These are phyloP conservation scores for Cenococcum geophilum DNA, from an alignment of 495 filamentous ascomycete genomes.

Conservation along the genomic window DNA sequence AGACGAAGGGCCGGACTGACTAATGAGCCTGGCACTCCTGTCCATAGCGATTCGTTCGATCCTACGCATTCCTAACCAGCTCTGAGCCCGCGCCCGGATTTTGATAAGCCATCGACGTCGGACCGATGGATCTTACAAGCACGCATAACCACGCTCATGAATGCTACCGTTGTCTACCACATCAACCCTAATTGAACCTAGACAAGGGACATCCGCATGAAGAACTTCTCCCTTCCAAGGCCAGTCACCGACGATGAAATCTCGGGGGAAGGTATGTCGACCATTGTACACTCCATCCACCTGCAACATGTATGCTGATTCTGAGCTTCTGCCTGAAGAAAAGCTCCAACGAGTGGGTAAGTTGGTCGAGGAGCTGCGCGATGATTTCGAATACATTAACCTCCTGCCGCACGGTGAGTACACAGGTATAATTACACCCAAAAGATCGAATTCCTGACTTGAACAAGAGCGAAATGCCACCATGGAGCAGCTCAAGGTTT, in stretches of 20 bases:
- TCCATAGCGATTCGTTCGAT: no score
- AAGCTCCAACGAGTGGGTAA: not conserved
- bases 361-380: conserved; percentile 3
- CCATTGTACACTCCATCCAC: not conserved
- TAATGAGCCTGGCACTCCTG: no score
- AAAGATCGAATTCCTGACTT: not conserved
- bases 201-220: conserved; percentile 1
- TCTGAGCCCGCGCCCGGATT: no score
- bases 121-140: no score
- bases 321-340: not conserved
- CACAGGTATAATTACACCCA: not conserved
- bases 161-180: no score
- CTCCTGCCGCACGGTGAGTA: not conserved
- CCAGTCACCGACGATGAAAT: conserved; percentile 10
- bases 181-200: no score
- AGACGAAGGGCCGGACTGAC: no score
- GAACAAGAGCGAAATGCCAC: conserved; percentile 25
- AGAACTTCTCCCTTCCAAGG: conserved; percentile 3
- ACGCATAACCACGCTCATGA: no score
- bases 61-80: no score
- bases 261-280: conserved; percentile 6
- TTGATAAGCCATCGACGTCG: no score
- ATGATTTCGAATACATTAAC: conserved; percentile 5
- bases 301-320: not conserved
- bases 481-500: conserved; percentile 69